A percentile compares a stretch with the other conserved stretches of the same genome.
Evolutionary conservation across 1,284 basidiomycete species (phyloP).

Genomic region (Ceratobasidium sp.): DNA sequence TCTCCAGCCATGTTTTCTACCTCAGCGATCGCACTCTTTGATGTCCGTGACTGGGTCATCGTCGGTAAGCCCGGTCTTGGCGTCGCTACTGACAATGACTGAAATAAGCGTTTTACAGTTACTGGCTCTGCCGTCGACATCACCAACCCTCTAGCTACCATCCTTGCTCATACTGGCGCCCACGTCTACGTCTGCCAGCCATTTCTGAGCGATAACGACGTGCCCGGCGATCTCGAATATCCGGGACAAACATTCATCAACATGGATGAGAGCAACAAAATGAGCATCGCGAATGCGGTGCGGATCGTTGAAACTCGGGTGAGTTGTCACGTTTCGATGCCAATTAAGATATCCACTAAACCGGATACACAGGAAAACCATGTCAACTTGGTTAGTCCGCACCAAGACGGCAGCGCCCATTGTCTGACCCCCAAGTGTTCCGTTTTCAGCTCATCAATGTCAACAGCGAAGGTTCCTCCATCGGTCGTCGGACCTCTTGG

Average conservation of each 20-base stretch:
- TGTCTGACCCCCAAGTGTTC: neutral
- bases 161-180: conserved; percentile 24
- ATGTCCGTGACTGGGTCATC: conserved; percentile 33
- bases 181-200: conserved; percentile 40
- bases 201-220: conserved; percentile 40
- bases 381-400: conserved; percentile 32
- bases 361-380: conserved; percentile 23
- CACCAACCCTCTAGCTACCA: conserved; percentile 23
- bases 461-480: conserved; percentile 20
- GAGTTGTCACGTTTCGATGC: neutral
- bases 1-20: conserved; percentile 6
- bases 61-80: conserved; percentile 19
- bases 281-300: conserved; percentile 37
- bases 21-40: conserved; percentile 21
- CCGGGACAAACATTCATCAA: conserved; percentile 38
- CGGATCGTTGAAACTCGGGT: conserved; percentile 27
- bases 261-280: conserved; percentile 39
- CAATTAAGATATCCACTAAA: neutral
- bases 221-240: conserved; percentile 30
- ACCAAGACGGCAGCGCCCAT: neutral
- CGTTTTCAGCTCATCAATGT: conserved; percentile 37
- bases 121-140: conserved; percentile 34
- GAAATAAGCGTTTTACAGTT: conserved; percentile 16
- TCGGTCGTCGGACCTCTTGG: conserved; percentile 29
- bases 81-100: neutral